Evolutionary conservation across 768 basidiomycete species (phyloP), one percentile per base, ranked within the genome.

Genomic region (Sarcodon aspratus): DNA sequence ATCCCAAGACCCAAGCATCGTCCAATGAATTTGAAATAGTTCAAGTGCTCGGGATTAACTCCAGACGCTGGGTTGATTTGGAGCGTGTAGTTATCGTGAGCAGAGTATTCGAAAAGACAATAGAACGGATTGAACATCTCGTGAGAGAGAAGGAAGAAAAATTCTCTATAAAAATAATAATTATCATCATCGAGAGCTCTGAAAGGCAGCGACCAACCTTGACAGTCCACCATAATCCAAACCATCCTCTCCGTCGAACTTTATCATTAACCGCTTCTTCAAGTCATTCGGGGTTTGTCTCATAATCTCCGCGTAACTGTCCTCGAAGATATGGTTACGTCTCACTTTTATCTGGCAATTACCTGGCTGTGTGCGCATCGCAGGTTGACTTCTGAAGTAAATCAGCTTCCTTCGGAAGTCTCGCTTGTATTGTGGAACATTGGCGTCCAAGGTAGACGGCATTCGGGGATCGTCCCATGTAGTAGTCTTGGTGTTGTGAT

Each of bases 91-190:
- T 99, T 98, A 74, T 98, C 96, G 70, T 97, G 95, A 15, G 96
- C 96, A 1, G 96, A 98, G 67, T 99, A 99, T 69, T 99, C 96
- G 69, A 99, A 99, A 9, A 99, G 74, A 65, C 96, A 98, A 69
- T 99, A 98, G 77, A 99, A 98, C 18, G 96, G 96, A 67, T 98
- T 96, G 75, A 99, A 98, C 96, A 99, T 98, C 68, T 98, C 96
- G 65, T 99, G 96, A 33, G 95, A 98, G 44, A 99, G 77, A 50
- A 99, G 71, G 86, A 98, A 99, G 78, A 99, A 99, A 75, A 98
- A 99, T 69, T 99, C 96, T 73, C 94, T 95, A 66, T 40, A 50
- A 18, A 38, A 35, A 33, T 8, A 1, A 38, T 38, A 33, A 18
- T 32, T n/a, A 33, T 33, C 21, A 48, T 3, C 50, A 47, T 37